Evolutionary conservation across 2,329 filamentous ascomycete genomes (phyloP).

Genomic region (Aspergillus pseudoterreus): DNA sequence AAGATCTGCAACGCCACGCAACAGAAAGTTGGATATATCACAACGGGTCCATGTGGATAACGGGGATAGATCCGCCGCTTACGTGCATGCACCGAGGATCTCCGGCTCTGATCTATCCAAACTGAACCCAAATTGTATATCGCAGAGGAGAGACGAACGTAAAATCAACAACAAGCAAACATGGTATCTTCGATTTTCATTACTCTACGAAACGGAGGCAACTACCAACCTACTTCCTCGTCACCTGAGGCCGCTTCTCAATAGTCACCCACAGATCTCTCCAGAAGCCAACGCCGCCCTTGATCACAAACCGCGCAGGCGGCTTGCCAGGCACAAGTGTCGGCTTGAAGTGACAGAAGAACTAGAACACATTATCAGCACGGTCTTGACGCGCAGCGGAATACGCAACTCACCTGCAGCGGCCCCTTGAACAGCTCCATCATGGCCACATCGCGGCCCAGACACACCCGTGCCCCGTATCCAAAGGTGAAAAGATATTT

Average conservation of each 20-base stretch:
- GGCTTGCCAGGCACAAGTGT: conserved; percentile 22
- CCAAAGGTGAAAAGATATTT: conserved; percentile 52
- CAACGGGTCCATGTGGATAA: no score
- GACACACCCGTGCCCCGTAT: conserved; percentile 47
- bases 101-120: no score
- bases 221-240: background rate
- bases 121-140: no score
- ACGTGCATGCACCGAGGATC: no score
- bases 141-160: no score
- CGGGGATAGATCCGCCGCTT: no score
- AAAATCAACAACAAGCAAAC: no score
- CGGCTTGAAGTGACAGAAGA: conserved; percentile 28
- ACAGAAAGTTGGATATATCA: no score
- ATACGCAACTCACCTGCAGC: conserved; percentile 22
- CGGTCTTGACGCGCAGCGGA: background rate
- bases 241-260: conserved; percentile 18
- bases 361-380: conserved; percentile 15
- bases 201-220: background rate
- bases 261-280: conserved; percentile 30
- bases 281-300: conserved; percentile 34
- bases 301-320: conserved; percentile 25
- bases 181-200: background rate
- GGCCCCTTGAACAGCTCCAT: conserved; percentile 52
- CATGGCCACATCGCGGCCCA: conserved; percentile 50
- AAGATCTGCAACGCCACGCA: no score